phyloP scores from a whole-genome alignment of 2,329 filamentous ascomycete species.

The Colletotrichum sidae region DNA sequence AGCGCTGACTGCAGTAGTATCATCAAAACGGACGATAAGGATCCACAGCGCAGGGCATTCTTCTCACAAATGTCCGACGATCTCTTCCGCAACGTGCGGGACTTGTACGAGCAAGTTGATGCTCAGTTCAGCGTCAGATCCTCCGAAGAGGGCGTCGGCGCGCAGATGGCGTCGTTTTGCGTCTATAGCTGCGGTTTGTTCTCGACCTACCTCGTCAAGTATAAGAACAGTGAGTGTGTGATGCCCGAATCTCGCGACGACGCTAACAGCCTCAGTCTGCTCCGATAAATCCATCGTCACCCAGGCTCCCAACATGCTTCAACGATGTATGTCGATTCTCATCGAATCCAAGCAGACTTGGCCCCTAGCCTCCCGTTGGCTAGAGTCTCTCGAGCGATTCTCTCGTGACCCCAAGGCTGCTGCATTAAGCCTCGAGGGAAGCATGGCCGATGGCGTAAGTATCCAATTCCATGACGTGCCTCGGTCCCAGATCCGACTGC shows the following conservation, averaged over 20 bases:
- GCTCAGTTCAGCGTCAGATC: slow-evolving; percentile 61
- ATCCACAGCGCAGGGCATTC: slow-evolving; percentile 51
- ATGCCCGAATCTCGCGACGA: background rate
- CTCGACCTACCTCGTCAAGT: slow-evolving; percentile 63
- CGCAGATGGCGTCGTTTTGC: slow-evolving; percentile 66
- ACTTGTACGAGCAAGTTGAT: slow-evolving; percentile 62
- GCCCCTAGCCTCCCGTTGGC: slow-evolving; percentile 65
- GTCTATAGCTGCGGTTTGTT: slow-evolving; percentile 67
- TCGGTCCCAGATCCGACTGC: background rate
- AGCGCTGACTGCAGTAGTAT: slow-evolving; percentile 49
- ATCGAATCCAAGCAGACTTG: slow-evolving; percentile 62
- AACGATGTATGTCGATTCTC: slow-evolving; percentile 57
- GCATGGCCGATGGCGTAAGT: slow-evolving; percentile 60
- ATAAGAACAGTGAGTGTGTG: slow-evolving; percentile 56
- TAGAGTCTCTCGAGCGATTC: slow-evolving; percentile 61
- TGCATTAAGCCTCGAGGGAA: slow-evolving; percentile 54
- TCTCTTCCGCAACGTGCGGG: slow-evolving; percentile 61
- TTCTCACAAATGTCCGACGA: slow-evolving; percentile 58
- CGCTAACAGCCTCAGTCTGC: slow-evolving; percentile 51
- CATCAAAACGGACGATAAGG: slow-evolving; percentile 53
- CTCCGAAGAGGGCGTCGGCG: slow-evolving; percentile 61
- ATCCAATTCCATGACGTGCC: background rate
- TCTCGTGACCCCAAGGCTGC: slow-evolving; percentile 55
- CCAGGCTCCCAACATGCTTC: slow-evolving; percentile 59
- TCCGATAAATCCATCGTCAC: slow-evolving; percentile 52